Conservation (phyloP, 2,329 filamentous ascomycete genomes). For the Ophiostoma montium region DNA sequence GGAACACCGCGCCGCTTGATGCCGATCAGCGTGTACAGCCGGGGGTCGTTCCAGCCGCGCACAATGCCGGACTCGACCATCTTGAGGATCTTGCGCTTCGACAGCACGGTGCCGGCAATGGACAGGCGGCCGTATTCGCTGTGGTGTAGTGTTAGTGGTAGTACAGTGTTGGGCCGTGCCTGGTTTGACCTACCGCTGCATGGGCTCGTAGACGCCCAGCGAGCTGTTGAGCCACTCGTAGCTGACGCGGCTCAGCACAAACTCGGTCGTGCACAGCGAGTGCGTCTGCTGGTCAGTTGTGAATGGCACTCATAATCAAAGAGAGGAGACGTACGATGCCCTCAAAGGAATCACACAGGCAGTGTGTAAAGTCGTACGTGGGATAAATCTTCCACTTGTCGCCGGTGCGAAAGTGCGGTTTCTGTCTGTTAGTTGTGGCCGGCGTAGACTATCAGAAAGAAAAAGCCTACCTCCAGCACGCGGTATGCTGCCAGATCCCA, state of each 20-base stretch:
- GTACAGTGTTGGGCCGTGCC: too few relatives aligned
- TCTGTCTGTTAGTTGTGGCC: constrained; percentile 14
- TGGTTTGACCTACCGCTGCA: constrained; percentile 55
- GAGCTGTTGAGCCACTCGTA: constrained; percentile 82
- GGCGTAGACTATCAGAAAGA: background rate
- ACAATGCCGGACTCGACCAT: constrained; percentile 66
- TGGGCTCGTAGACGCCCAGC: constrained; percentile 73
- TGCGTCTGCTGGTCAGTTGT: constrained; percentile 1
- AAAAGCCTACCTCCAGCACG: constrained; percentile 36
- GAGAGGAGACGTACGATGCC: constrained; percentile 35
- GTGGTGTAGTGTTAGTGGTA: too few relatives aligned
- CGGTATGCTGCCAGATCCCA: constrained; percentile 92
- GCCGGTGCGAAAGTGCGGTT: constrained; percentile 65
- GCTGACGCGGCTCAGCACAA: constrained; percentile 42
- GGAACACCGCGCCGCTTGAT: constrained; percentile 76
- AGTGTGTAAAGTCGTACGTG: constrained; percentile 87
- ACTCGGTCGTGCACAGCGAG: constrained; percentile 69
- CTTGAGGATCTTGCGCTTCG: constrained; percentile 72
- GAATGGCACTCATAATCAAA: too few relatives aligned
- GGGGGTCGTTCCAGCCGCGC: constrained; percentile 79
- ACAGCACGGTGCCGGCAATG: constrained; percentile 71
- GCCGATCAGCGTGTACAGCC: constrained; percentile 76
- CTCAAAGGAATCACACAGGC: constrained; percentile 84
- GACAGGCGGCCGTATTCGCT: constrained; percentile 56
- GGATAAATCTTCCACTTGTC: constrained; percentile 87